Evolutionary conservation across 208 protist genomes (phyloP).

Genomic region (Leishmania gerbilli): DNA sequence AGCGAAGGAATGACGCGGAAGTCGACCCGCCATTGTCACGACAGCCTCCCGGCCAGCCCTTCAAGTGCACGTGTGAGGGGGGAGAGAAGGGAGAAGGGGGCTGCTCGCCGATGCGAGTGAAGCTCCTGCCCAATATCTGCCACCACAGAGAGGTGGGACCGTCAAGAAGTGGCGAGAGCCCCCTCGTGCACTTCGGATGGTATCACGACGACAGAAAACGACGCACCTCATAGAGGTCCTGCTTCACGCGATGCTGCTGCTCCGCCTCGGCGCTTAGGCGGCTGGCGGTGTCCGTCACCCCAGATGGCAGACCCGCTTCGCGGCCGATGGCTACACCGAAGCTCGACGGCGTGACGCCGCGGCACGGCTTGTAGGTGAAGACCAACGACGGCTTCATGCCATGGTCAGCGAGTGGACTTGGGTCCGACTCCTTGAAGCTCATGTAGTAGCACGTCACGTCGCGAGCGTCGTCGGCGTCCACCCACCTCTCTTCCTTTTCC

Average conservation of each 20-base stretch:
- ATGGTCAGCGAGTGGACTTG: not conserved
- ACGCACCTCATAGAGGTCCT: conserved; percentile 31
- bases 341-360: conserved; percentile 84
- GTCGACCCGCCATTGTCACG: not conserved
- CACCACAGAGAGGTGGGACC: not conserved
- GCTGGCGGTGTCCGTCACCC: conserved; percentile 67
- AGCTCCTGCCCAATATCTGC: not conserved
- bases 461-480: not conserved
- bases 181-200: not conserved
- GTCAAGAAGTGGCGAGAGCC: not conserved
- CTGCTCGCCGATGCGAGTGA: not conserved
- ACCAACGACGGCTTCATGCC: conserved; percentile 36
- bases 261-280: conserved; percentile 56
- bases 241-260: conserved; percentile 33
- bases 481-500: not conserved
- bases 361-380: conserved; percentile 86
- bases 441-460: conserved; percentile 86
- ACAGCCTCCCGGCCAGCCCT: not conserved
- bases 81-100: not conserved
- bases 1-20: not conserved
- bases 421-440: conserved; percentile 51
- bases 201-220: conserved; percentile 17
- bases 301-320: conserved; percentile 75
- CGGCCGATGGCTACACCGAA: conserved; percentile 92
- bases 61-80: not conserved